Conservation (phyloP, 768 basidiomycete species). For the Grammothele lineata region DNA sequence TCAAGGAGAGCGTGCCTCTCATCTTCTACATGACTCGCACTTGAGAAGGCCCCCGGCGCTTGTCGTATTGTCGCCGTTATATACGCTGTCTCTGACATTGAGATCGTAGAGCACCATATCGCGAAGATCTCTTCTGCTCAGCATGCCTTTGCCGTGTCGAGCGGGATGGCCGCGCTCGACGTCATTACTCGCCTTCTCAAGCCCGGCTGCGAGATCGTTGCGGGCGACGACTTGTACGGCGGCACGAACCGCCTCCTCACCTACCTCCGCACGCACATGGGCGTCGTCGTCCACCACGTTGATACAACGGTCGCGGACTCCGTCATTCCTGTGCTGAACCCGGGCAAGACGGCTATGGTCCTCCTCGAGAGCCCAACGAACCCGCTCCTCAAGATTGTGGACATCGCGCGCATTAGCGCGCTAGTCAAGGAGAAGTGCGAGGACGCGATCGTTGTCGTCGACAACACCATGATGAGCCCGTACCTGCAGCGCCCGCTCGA, state of each 20-base stretch:
- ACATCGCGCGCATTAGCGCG: slow-evolving; percentile 77
- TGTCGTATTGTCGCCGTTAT: too few species aligned
- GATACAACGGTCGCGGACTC: slow-evolving; percentile 78
- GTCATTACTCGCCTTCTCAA: slow-evolving; percentile 91
- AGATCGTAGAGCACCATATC: slow-evolving; percentile 93
- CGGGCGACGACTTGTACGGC: slow-evolving; percentile 96
- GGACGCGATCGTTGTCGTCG: slow-evolving; percentile 82
- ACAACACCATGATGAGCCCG: slow-evolving; percentile 99
- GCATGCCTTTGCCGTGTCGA: slow-evolving; percentile 89
- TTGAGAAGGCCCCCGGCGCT: too few species aligned
- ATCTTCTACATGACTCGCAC: too few species aligned
- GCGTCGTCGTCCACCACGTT: slow-evolving; percentile 87
- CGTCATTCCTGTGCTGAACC: slow-evolving; percentile 58
- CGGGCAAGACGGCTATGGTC: slow-evolving; percentile 87
- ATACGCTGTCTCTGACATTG: too few species aligned
- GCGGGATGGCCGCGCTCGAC: slow-evolving; percentile 98
- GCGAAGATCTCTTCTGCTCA: slow-evolving; percentile 93
- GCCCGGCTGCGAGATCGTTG: slow-evolving; percentile 93
- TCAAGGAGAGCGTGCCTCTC: too few species aligned
- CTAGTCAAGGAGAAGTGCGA: slow-evolving; percentile 81
- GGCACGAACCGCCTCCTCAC: slow-evolving; percentile 93
- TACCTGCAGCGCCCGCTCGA: slow-evolving; percentile 94
- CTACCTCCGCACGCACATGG: slow-evolving; percentile 84
- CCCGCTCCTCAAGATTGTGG: slow-evolving; percentile 91
- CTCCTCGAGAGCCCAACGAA: slow-evolving; percentile 97